These are phyloP conservation scores for Penicillium soppii DNA, from an alignment of 495 filamentous ascomycete genomes.

Conservation along the genomic window DNA sequence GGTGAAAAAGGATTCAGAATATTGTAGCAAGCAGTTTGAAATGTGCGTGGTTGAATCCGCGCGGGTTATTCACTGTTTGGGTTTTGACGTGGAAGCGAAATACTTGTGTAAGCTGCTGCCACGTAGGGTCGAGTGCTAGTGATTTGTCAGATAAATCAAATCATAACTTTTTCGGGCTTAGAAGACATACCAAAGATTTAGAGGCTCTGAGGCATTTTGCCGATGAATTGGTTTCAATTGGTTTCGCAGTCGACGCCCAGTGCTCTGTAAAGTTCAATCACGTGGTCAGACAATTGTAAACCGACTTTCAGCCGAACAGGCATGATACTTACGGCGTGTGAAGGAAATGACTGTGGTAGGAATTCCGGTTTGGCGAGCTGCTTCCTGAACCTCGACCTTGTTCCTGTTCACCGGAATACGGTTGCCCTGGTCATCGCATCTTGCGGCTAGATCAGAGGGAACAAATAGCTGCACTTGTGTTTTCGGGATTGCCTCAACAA, in stretches of 20 bases:
- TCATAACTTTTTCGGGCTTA: background rate
- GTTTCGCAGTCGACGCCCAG: conserved; percentile 12
- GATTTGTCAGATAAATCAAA: background rate
- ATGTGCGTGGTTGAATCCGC: too few relatives aligned
- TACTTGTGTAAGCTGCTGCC: conserved; percentile 14
- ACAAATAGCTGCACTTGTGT: conserved; percentile 21
- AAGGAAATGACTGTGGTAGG: conserved; percentile 14
- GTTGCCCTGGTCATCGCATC: conserved; percentile 17
- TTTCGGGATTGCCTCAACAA: conserved; percentile 22
- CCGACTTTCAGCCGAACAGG: background rate
- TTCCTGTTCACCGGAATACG: conserved; percentile 7
- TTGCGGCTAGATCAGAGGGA: conserved; percentile 18
- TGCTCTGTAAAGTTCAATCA: conserved; percentile 3
- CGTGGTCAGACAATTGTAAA: background rate
- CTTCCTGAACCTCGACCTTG: conserved; percentile 18
- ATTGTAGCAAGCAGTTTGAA: too few relatives aligned
- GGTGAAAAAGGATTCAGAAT: too few relatives aligned
- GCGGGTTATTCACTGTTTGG: too few relatives aligned
- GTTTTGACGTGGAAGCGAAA: conserved; percentile 21
- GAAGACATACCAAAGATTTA: conserved; percentile 12
- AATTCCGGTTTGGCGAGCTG: conserved; percentile 17
- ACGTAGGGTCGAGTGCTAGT: conserved; percentile 21
- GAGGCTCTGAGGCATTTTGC: conserved; percentile 4
- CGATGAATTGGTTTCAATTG: conserved; percentile 14
- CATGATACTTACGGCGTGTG: conserved; percentile 8